phyloP scores from a whole-genome alignment of 2,329 filamentous ascomycete genomes.

The Fusarium pseudoanthophilum region DNA sequence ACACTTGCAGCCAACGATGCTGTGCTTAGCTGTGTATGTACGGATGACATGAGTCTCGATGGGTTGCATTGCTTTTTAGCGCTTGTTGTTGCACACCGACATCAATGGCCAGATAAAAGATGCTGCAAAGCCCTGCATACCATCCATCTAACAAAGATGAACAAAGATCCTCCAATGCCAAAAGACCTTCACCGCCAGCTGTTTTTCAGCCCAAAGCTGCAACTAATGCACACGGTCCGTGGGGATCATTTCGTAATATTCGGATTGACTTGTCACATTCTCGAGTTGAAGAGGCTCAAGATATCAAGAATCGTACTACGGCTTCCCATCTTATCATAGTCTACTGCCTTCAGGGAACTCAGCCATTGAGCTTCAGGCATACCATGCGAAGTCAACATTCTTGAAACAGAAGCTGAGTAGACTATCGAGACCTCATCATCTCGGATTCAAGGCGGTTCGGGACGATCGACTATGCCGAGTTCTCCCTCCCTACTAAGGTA shows the following conservation, averaged over 20 bases:
- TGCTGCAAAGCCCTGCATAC: conserved; percentile 18
- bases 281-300: background rate
- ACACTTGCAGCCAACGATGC: conserved; percentile 11
- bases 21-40: conserved; percentile 2
- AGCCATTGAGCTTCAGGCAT: background rate
- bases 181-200: conserved; percentile 38
- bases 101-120: conserved; percentile 24
- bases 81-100: conserved; percentile 32
- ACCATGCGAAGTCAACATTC: background rate
- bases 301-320: conserved; percentile 18
- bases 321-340: conserved; percentile 21
- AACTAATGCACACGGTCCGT: conserved; percentile 34
- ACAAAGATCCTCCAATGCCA: conserved; percentile 9
- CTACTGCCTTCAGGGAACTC: background rate
- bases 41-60: conserved; percentile 14
- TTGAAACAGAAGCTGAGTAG: background rate
- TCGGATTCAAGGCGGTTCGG: conserved; percentile 28
- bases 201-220: background rate
- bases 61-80: conserved; percentile 16
- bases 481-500: background rate
- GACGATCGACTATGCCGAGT: conserved; percentile 35
- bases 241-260: conserved; percentile 23
- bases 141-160: conserved; percentile 14
- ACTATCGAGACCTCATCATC: background rate
- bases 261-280: conserved; percentile 4